Evolutionary conservation across 768 basidiomycete species (phyloP), one percentile per base, ranked within the genome.

Genomic region (Leccinum rimulosum): DNA sequence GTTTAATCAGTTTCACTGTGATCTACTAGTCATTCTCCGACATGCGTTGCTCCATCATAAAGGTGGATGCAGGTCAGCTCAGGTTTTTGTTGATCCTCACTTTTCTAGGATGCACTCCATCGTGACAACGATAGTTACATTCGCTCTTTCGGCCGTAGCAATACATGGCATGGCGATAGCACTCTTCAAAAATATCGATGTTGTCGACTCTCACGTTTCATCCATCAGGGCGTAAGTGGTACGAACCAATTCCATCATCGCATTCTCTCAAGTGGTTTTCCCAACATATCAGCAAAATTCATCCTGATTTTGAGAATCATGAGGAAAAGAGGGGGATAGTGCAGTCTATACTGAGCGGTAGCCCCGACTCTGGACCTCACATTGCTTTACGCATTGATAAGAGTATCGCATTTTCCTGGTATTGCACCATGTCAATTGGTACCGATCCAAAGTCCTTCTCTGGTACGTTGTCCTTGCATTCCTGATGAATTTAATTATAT

Each of bases 341-440:
- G 3, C 54, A 63, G n/a, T 57, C 52, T 28, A 50, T 15, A 19
- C 35, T 12, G 12, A 14, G 35, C 22, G 9, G 8, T 28, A n/a
- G 4, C 10, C 3, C n/a, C 19, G 36, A 54, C 48, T 27, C 52
- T 51, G 2, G 28, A 22, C 22, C 19, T 31, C 17, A 50, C 22
- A 36, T 38, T 3, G 19, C n/a, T 8, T 47, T 66, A 40, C 17
- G 6, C 48, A 52, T 28, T 5, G 22, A 52, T 14, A 0, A 27
- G 15, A 4, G 2, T 11, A 38, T 4, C 27, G 3, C 12, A 7
- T 12, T 38, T 12, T 31, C 54, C 8, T 67, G 62, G 62, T 66
- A 54, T 5, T 56, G 64, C 10, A 33, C 12, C 8, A 57, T 67
- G 7, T 17, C 27, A 2, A 50, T 62, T 5, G 66, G 60, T 7